Base-by-base conservation (phyloP, 78 protist genomes). In the slime mould (Dictyostelium discoideum) region DNA sequence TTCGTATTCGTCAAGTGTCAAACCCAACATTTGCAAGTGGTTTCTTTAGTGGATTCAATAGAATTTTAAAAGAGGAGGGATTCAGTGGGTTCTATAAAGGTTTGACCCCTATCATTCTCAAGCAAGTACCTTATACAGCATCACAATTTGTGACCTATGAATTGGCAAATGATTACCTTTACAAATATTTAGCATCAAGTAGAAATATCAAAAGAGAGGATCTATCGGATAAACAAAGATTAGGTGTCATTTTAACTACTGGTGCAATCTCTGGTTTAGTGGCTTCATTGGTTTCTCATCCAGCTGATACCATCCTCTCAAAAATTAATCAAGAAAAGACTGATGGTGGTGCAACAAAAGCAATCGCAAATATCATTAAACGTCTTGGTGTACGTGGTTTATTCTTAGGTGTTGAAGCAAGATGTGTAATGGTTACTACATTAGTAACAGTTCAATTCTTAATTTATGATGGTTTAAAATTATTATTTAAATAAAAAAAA, bases 41-140 rank as follows among this genome's bases (percentile, higher is more conserved):
- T 0, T 65, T 90, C 39, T 8, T 82, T 24, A 7, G 39, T 24
- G 97, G 88, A 18, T 20, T 94, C 54, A 42, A 26, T 37, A 86
- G 54, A 77, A 67, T 94, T 37, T n/a, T 77, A 24, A 69, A 69
- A 37, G 79, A 72, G 20, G 96, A 93, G 44, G 92, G 86, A 29
- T 42, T 63, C 60, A 86, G 87, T 37, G 97, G 97, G 14, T 77
- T 94, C 39, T 90, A 90, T 16, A 90, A 90, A 72, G 94, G 94
- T 20, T 29, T 90, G 20, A 74, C 85, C 1, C 98, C 99, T 16
- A 96, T 98, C 77, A 97, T 98, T 98, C 18, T 90, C 16, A 92
- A 98, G 39, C 99, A 99, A 86, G 97, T 99, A 86, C 99, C 99
- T 6, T 99, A 98, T 97, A 98, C 99, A 76, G 65, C 96, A 92